Conservation (phyloP, 768 basidiomycete species). For the Collybiopsis luxurians region DNA sequence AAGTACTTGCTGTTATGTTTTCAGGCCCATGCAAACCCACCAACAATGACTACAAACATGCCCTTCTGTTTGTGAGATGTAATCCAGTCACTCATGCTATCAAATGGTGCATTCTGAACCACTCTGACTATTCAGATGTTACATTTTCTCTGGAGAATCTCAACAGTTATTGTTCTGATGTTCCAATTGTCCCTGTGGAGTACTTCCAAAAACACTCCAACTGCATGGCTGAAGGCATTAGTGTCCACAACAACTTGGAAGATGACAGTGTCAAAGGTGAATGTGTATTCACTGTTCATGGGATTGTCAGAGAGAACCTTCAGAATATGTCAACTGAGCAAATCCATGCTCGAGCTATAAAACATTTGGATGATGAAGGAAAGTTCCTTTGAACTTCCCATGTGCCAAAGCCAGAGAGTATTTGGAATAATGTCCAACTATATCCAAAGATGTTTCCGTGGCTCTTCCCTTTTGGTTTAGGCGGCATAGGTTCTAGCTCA, state of each 20-base stretch:
- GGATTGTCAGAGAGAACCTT: conserved; percentile 12
- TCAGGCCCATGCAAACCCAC: conserved; percentile 24
- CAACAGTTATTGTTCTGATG: conserved; percentile 18
- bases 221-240: not conserved
- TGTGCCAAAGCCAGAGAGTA: conserved; percentile 16
- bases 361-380: conserved; percentile 20
- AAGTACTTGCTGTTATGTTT: conserved; percentile 30
- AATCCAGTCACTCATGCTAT: conserved; percentile 23
- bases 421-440: conserved; percentile 28
- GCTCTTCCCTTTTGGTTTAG: conserved; percentile 31
- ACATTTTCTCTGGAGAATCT: conserved; percentile 26
- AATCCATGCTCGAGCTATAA: conserved; percentile 19
- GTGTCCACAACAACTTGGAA: conserved; percentile 19
- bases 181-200: conserved; percentile 21
- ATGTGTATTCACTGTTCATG: conserved; percentile 38
- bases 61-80: conserved; percentile 25
- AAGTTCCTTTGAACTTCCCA: conserved; percentile 27
- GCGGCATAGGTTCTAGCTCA: conserved; percentile 15
- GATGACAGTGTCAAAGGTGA: conserved; percentile 30
- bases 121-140: conserved; percentile 28
- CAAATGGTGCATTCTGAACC: conserved; percentile 34
- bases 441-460: too few relatives aligned
- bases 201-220: conserved; percentile 8
- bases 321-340: not conserved
- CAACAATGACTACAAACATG: conserved; percentile 20